Evolutionary conservation across 2,329 filamentous ascomycete species (phyloP).

Genomic region (Diaporthe ilicicola): DNA sequence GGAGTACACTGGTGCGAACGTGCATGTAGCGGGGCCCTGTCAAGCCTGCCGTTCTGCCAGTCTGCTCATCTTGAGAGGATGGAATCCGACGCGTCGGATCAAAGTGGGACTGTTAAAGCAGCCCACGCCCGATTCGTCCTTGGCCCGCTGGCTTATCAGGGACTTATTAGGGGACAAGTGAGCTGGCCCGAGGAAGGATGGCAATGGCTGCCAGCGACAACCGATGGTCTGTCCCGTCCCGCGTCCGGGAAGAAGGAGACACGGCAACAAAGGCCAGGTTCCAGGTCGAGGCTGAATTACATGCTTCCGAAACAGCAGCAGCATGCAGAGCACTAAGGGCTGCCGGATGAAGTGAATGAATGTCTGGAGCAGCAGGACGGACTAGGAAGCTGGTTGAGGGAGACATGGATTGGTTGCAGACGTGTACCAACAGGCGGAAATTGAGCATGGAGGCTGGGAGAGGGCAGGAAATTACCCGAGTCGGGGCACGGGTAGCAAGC

Average conservation of each 20-base stretch:
- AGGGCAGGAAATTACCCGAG: neutral
- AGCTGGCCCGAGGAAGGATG: neutral
- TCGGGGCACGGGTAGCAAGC: neutral
- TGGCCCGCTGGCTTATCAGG: constrained; percentile 7
- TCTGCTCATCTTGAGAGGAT: neutral
- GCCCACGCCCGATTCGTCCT: constrained; percentile 5
- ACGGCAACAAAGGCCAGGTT: neutral
- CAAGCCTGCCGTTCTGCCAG: neutral
- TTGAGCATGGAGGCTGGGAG: neutral
- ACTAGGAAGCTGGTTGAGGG: constrained; percentile 21
- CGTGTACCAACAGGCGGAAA: constrained; percentile 21
- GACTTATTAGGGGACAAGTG: neutral
- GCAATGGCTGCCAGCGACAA: neutral
- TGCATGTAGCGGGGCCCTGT: neutral
- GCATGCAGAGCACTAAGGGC: neutral
- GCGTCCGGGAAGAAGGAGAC: neutral
- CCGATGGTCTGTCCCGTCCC: neutral
- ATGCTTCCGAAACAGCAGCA: constrained; percentile 14
- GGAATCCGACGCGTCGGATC: constrained; percentile 4
- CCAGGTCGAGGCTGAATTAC: neutral
- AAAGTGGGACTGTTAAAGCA: neutral
- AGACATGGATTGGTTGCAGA: constrained; percentile 16
- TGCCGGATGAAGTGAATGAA: constrained; percentile 10
- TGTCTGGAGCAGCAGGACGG: neutral
- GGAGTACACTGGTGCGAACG: no score